Evolutionary conservation across 2,329 filamentous ascomycete genomes (phyloP).

Genomic region (Penicillium brevicompactum): DNA sequence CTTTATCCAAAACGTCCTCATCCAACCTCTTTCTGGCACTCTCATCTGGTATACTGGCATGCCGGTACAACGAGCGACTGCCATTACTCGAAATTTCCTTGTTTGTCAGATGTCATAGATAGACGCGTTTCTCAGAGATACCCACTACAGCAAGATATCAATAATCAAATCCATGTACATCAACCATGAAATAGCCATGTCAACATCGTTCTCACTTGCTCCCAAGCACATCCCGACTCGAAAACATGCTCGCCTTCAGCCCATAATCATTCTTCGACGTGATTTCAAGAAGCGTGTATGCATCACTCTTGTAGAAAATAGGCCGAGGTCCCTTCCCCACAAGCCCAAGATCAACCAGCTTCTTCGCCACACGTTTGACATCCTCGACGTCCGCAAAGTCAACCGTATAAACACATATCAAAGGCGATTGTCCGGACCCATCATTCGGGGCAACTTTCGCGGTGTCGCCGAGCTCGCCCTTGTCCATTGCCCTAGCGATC

Average conservation of each 20-base stretch:
- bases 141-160: constrained; percentile 9
- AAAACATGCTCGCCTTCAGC: constrained; percentile 56
- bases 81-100: background rate
- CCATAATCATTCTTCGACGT: constrained; percentile 63
- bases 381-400: constrained; percentile 72
- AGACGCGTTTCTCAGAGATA: constrained; percentile 12
- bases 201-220: constrained; percentile 22
- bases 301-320: constrained; percentile 81
- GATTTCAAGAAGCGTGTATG: constrained; percentile 68
- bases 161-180: constrained; percentile 8
- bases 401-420: constrained; percentile 78
- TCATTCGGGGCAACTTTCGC: constrained; percentile 71
- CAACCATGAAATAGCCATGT: background rate
- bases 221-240: constrained; percentile 41
- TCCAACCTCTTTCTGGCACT: background rate
- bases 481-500: constrained; percentile 67
- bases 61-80: background rate
- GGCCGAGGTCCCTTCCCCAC: constrained; percentile 45
- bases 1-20: background rate
- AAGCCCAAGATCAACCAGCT: constrained; percentile 64
- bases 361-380: constrained; percentile 66
- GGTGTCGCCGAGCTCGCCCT: constrained; percentile 68
- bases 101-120: constrained; percentile 1
- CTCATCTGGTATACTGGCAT: background rate
- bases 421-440: constrained; percentile 44